Base-by-base conservation (phyloP, 2,329 filamentous ascomycete genomes). In the Penicillium digitatum region DNA sequence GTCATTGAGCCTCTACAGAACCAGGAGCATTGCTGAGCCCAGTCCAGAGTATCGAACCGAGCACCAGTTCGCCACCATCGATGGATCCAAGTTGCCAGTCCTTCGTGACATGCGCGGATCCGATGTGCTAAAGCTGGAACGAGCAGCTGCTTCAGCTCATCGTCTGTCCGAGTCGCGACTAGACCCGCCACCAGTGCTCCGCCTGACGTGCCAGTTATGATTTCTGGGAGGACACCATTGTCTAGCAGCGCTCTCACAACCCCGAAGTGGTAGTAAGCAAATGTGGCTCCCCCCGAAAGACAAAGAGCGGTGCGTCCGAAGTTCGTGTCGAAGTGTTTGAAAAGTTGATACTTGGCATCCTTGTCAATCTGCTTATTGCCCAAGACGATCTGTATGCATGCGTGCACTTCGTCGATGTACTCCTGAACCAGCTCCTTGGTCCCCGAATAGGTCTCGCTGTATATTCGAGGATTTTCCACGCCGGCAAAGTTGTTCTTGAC, bases 401-500 rank as follows among this genome's bases (percentile, higher is more conserved):
- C 60, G 53, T 71, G 65, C 20, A 69, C 65, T 45, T 97, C 92
- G 58, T 96, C 90, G 42, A 96, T 78, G 68, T 93, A 97, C 52
- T 87, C 86, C 73, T 97, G 94, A 29, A 96, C 89, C 61, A 96
- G 75, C 58, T 94, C 85, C 74, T 99, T 99, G n/a, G 94, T 97
- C 31, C 94, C 94, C 65, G 91, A 96, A 70, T 99, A 99, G 3
- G 93, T 95, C 76, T 97, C 92, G 66, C 90, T 95, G 72, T 99
- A 99, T n/a, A 99, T 76, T 52, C 90, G 83, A 10, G 93, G 86
- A 66, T 96, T 97, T 73, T 99, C 94, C 14, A 96, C 87, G 0
- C 94, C 94, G 18, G 90, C 90, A 74, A 97, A 99, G 69, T 99
- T 97, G 74, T 92, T 95, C 81, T 96, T 99, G 65, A 96, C 88